Percentiles rank a stretch among this genome's conserved stretches.
Evolutionary conservation across 352 stramenopile genomes (phyloP).

Genomic region (Phytopythium helicoides): DNA sequence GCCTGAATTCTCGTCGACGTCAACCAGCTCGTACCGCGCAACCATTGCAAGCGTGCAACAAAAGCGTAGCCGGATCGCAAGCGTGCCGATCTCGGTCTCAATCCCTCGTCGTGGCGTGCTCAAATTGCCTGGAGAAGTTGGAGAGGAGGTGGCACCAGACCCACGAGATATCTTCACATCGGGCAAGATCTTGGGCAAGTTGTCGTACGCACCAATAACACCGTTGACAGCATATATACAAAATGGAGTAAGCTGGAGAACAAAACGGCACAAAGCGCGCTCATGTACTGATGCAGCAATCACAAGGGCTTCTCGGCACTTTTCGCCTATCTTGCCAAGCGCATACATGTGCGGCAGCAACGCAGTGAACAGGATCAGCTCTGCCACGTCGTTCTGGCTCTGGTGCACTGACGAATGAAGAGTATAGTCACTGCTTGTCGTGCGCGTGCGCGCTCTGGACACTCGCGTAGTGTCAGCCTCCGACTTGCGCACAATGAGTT

Average conservation of each 20-base stretch:
- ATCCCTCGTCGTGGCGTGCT: slow-evolving; percentile 11
- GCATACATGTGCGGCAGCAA: slow-evolving; percentile 86
- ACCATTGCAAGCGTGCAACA: slow-evolving; percentile 85
- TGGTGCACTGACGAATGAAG: slow-evolving; percentile 22
- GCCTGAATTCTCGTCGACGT: slow-evolving; percentile 40
- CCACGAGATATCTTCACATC: slow-evolving; percentile 10
- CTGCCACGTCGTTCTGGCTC: slow-evolving; percentile 53
- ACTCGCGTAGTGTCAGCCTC: slow-evolving; percentile 13
- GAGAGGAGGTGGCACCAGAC: slow-evolving; percentile 9
- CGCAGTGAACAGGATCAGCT: slow-evolving; percentile 82
- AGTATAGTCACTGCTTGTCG: slow-evolving; percentile 22
- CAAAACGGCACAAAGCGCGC: slow-evolving; percentile 71
- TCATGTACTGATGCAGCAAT: slow-evolving; percentile 79
- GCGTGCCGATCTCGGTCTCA: slow-evolving; percentile 46
- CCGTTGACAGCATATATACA: slow-evolving; percentile 86
- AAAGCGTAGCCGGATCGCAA: slow-evolving; percentile 74
- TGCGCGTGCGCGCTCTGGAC: slow-evolving; percentile 29
- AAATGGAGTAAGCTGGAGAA: slow-evolving; percentile 85
- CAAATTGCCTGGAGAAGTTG: slow-evolving; percentile 9
- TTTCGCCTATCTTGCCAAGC: slow-evolving; percentile 72
- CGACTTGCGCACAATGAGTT: slow-evolving; percentile 46
- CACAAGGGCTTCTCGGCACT: slow-evolving; percentile 79
- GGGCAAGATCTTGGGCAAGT: slow-evolving; percentile 64
- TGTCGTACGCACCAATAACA: slow-evolving; percentile 79
- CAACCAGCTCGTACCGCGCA: slow-evolving; percentile 61